Base-by-base conservation (phyloP, 2,329 filamentous ascomycete genomes). In the Alternaria infectoria region DNA sequence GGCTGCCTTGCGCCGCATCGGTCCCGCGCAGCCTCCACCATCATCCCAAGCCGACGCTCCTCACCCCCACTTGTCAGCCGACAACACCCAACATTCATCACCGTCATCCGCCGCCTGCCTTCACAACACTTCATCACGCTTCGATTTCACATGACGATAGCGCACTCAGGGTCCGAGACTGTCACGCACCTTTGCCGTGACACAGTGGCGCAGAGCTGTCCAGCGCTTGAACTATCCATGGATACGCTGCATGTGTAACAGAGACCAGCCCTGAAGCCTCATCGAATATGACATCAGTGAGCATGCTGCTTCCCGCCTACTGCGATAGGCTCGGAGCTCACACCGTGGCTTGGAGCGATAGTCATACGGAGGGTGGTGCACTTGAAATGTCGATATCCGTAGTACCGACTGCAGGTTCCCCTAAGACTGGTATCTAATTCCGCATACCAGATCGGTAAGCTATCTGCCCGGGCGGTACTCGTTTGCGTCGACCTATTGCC, bases 1-100 rank as follows among this genome's bases (percentile, higher is more conserved):
- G 50, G 61, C 47, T 61, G 54, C 62, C 62, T 65, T 36, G 32
- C 32, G 32, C 32, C 32, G 32, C 32, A 36, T 36, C 32, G 32
- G 32, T 36, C 32, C 32, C 32, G 32, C 32, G 32, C 32, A 36
- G 32, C 15, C 36, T 40, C n/a, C 36, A 40, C 36, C 8, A 40
- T 40, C 36, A 6, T 40, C 36, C 36, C 36, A 40, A 40, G 58
- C 32, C n/a, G 26, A 47, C 21, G 19, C 25, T 54, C 49, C 49
- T 52, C 30, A 36, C 19, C 43, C 43, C 43, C 43, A 21, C 19
- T 25, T 25, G 49, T 52, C 49, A 52, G 28, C 49, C 28, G 49
- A 52, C 49, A 52, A 52, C 49, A 36, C 49, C 19, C 49, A 36
- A 52, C 30, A 52, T 25, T 21, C 49, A 25, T 36, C 30, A 12